Percentiles rank a stretch among this genome's conserved stretches.
Conservation (phyloP, 2,329 filamentous ascomycete species). For the Fusarium lyarnte region DNA sequence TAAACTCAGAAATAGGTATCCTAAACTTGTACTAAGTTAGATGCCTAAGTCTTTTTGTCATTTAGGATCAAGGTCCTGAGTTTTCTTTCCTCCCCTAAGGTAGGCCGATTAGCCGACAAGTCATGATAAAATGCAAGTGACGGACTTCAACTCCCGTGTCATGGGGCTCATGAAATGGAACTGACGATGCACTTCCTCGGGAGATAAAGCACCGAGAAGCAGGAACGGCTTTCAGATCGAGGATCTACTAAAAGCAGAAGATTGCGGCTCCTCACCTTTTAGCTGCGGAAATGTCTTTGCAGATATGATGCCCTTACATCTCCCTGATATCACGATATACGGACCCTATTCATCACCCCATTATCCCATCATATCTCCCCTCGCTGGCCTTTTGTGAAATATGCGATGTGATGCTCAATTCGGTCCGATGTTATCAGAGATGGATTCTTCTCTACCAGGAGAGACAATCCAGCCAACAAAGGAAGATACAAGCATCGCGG, state of each 20-base stretch:
- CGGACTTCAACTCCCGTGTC: conserved; percentile 16
- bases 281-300: neutral
- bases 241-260: neutral
- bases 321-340: neutral
- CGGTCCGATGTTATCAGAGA: neutral
- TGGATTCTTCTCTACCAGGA: conserved; percentile 8
- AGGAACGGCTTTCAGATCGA: conserved; percentile 3
- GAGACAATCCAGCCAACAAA: neutral
- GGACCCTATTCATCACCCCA: neutral
- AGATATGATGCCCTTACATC: conserved; percentile 6
- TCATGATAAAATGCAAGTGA: neutral
- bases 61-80: too few relatives aligned
- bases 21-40: too few relatives aligned
- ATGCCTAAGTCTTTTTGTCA: too few relatives aligned
- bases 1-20: too few relatives aligned
- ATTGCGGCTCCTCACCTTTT: neutral
- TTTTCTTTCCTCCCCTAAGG: too few relatives aligned
- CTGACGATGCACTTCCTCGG: conserved; percentile 12
- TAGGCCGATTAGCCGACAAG: neutral
- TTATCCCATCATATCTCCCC: neutral
- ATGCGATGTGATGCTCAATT: neutral
- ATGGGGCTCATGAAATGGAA: neutral
- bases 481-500: neutral
- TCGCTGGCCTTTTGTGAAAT: neutral
- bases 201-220: neutral